Evolutionary conservation across 2,329 filamentous ascomycete genomes (phyloP).

Genomic region (Knufia fluminis): DNA sequence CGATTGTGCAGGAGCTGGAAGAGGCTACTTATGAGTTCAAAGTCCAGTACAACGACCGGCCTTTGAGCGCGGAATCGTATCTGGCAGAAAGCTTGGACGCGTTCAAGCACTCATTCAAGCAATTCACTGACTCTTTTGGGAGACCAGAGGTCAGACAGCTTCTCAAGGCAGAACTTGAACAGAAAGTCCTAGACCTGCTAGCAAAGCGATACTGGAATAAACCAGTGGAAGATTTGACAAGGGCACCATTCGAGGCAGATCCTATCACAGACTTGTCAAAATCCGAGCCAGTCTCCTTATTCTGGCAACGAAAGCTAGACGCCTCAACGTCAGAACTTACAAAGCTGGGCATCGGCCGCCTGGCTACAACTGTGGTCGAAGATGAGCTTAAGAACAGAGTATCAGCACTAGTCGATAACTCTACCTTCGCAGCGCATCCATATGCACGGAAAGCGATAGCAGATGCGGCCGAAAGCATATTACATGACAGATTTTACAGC

Average conservation of each 20-base stretch:
- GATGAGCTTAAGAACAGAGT: conserved; percentile 78
- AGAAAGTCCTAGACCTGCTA: conserved; percentile 85
- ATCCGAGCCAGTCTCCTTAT: conserved; percentile 71
- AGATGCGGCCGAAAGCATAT: conserved; percentile 77
- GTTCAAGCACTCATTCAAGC: conserved; percentile 97
- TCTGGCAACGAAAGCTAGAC: conserved; percentile 92
- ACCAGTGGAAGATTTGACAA: conserved; percentile 73
- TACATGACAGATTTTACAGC: conserved; percentile 92
- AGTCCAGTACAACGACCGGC: conserved; percentile 96
- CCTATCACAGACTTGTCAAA: conserved; percentile 70
- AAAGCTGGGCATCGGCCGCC: conserved; percentile 82
- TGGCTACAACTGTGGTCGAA: conserved; percentile 86
- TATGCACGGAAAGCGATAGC: conserved; percentile 89
- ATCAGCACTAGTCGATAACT: conserved; percentile 65
- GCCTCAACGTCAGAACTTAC: conserved; percentile 83
- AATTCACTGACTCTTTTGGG: conserved; percentile 82
- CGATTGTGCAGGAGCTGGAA: conserved; percentile 88
- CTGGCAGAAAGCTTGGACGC: conserved; percentile 88
- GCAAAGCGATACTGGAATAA: conserved; percentile 97
- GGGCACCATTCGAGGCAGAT: conserved; percentile 58
- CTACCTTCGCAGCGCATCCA: conserved; percentile 81
- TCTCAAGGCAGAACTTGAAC: conserved; percentile 84
- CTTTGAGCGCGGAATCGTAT: conserved; percentile 90
- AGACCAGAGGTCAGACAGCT: conserved; percentile 80
- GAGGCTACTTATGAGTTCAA: conserved; percentile 99